Evolutionary conservation across 78 protist genomes (phyloP).

Genomic region (Monosiga brevicollis): DNA sequence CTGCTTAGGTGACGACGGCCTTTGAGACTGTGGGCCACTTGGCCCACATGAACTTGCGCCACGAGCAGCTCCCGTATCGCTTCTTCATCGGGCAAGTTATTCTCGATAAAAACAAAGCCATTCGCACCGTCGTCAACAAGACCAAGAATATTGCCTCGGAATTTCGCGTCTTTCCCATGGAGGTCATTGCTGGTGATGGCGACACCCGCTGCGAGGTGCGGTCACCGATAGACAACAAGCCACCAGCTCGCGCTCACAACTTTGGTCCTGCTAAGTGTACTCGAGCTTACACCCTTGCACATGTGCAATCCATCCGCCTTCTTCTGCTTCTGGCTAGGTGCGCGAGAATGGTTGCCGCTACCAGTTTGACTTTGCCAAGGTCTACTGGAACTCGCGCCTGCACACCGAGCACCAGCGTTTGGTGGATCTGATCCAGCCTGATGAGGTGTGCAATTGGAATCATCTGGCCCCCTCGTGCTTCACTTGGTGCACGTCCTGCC

Average conservation of each 20-base stretch:
- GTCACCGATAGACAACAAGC: too few species aligned
- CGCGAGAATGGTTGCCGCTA: constrained; percentile 72
- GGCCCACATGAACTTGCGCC: constrained; percentile 83
- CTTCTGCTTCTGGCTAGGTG: too few species aligned
- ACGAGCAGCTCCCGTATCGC: constrained; percentile 66
- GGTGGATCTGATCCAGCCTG: constrained; percentile 13
- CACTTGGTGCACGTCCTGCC: not conserved
- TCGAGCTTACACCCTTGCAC: too few species aligned
- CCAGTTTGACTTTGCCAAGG: constrained; percentile 68
- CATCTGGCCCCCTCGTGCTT: too few species aligned
- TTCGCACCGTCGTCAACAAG: constrained; percentile 89
- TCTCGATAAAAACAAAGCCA: constrained; percentile 30
- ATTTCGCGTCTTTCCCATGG: constrained; percentile 86
- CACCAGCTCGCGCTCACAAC: too few species aligned
- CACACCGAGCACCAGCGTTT: constrained; percentile 74
- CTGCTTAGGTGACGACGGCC: constrained; percentile 9
- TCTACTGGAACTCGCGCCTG: constrained; percentile 93
- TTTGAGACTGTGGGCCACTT: constrained; percentile 88
- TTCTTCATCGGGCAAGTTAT: constrained; percentile 75
- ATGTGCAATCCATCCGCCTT: too few species aligned
- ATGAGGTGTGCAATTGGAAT: too few species aligned
- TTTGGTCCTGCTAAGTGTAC: too few species aligned
- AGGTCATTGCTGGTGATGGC: constrained; percentile 79
- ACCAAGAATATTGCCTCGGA: constrained; percentile 51
- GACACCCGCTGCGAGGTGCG: constrained; percentile 41